Evolutionary conservation across 768 basidiomycete species (phyloP), one percentile per base, ranked within the genome.

Genomic region (Saitozyma sp.): DNA sequence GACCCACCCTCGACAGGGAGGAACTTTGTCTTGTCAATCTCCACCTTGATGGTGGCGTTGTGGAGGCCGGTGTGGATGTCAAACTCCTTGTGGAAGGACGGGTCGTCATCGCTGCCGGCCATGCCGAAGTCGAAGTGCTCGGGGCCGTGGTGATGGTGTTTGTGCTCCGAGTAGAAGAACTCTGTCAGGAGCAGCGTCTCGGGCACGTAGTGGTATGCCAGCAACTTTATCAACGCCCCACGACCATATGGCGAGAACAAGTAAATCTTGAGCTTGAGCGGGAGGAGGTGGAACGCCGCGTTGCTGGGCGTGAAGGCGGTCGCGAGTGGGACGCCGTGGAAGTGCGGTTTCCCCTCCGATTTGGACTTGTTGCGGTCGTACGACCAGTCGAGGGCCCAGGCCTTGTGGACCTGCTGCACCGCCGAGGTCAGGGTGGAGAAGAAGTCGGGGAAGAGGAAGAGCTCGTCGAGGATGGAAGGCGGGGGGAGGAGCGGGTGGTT

Each of bases 191-290:
- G 57, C 82, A 86, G 84, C 6, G 84, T 83, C 67, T 85, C 81
- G n/a, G 86, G 76, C 20, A 85, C 77, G 60, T 85, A 81, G 75
- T 88, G 87, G 76, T 83, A 88, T 50, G 84, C 79, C 13, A 88
- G 68, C 17, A 88, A 61, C 75, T 86, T 87, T 64, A 79, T 82
- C 56, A 88, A 64, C 10, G 78, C 83, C 17, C 67, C 74, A 40
- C 81, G 78, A 8, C 87, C 87, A 58, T 85, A 84, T 0, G 86
- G 85, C 5, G 86, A 87, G 77, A 87, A 87, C 55, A 87, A 79
- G 82, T 82, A 87, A 37, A 82, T 66, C 61, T 80, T 80, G 20
- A 87, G 82, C 55, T 82, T 83, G n/a, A 61, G 69, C 0, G 87
- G 87, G 14, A 87, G 81, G 14, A 68, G 72, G 37, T 80, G 52